Evolutionary conservation across 768 basidiomycete species (phyloP).

Genomic region (Pilatotrama ljubarskyi): DNA sequence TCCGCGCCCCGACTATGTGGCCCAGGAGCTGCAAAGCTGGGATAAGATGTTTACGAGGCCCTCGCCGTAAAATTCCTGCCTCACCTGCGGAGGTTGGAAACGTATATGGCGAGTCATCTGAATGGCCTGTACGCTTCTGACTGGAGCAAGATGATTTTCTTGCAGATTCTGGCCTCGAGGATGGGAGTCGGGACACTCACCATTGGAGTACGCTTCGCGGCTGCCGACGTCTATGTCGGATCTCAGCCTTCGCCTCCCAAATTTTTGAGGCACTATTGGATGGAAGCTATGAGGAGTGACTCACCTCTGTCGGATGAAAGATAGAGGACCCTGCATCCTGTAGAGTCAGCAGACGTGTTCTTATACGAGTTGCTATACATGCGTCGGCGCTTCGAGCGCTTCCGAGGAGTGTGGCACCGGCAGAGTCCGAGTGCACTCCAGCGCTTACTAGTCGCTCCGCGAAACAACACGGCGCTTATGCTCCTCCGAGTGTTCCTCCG

Average conservation of each 20-base stretch:
- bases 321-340: background rate
- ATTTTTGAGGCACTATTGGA: background rate
- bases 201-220: background rate
- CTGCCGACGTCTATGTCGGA: background rate
- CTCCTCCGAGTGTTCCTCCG: background rate
- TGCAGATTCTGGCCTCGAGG: background rate
- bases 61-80: background rate
- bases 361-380: background rate
- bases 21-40: background rate
- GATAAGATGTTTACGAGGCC: conserved; percentile 6
- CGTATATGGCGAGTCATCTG: conserved; percentile 1
- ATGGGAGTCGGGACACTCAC: conserved; percentile 4
- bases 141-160: background rate
- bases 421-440: background rate
- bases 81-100: background rate
- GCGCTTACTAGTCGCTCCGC: conserved; percentile 11
- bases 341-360: background rate
- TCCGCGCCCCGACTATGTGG: conserved; percentile 1
- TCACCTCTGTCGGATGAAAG: background rate
- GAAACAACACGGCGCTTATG: background rate
- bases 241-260: background rate
- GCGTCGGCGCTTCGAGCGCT: conserved; percentile 3
- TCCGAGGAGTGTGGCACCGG: background rate
- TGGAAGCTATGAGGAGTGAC: background rate
- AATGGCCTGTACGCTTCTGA: background rate